Percentiles rank a stretch among this genome's conserved stretches.
These are phyloP conservation scores for Alternaria viburni DNA, from an alignment of 2,329 filamentous ascomycete genomes.

Conservation along the genomic window DNA sequence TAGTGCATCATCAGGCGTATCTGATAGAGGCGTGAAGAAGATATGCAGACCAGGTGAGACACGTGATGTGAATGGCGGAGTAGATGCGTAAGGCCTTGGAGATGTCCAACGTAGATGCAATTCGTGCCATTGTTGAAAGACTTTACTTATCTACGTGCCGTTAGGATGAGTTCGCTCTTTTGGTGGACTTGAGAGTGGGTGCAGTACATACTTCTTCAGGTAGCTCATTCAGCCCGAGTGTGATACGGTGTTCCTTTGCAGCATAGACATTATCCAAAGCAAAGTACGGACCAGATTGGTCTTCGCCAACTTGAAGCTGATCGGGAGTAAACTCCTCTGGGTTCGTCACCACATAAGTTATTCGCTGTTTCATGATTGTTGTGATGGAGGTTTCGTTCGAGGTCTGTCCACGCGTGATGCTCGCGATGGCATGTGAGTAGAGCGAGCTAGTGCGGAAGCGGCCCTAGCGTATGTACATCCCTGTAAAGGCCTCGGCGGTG, in stretches of 20 bases:
- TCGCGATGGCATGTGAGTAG: slow-evolving; percentile 1
- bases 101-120: slow-evolving; percentile 83
- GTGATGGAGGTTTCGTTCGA: neutral
- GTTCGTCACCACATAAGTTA: slow-evolving; percentile 75
- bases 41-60: slow-evolving; percentile 82
- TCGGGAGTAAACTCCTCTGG: slow-evolving; percentile 70
- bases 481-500: neutral
- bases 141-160: slow-evolving; percentile 60
- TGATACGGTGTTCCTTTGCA: slow-evolving; percentile 80
- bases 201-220: slow-evolving; percentile 63
- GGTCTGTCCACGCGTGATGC: slow-evolving; percentile 2
- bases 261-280: slow-evolving; percentile 67
- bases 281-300: slow-evolving; percentile 48
- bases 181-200: neutral
- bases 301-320: slow-evolving; percentile 62
- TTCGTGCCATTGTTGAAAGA: slow-evolving; percentile 70
- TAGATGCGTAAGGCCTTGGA: slow-evolving; percentile 60
- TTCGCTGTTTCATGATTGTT: slow-evolving; percentile 69
- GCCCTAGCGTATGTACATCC: neutral
- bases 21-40: slow-evolving; percentile 69
- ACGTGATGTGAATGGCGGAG: slow-evolving; percentile 75
- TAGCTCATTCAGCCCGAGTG: slow-evolving; percentile 74
- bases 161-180: neutral
- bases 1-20: slow-evolving; percentile 47
- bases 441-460: neutral